Evolutionary conservation across 345 rosid species (phyloP).

Genomic region (Pistacia atlantica): DNA sequence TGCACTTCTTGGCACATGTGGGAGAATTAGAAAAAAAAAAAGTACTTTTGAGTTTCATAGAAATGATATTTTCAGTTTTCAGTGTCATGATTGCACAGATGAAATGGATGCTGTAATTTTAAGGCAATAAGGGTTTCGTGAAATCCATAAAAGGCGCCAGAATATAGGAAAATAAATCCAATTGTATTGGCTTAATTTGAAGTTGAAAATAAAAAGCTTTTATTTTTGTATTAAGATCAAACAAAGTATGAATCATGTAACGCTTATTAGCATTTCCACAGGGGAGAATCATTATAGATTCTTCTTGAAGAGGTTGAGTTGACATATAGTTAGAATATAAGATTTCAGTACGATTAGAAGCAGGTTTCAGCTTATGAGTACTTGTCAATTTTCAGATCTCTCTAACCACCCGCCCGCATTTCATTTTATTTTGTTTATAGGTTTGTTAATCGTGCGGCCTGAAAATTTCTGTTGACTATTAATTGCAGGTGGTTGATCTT

Average conservation of each 20-base stretch:
- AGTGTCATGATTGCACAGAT: background rate
- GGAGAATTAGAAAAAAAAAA: background rate
- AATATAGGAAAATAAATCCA: background rate
- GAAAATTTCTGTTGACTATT: background rate
- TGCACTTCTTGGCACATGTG: background rate
- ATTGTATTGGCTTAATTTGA: background rate
- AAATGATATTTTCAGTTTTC: background rate
- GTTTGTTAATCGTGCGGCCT: background rate
- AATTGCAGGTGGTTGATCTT: slow-evolving; percentile 10
- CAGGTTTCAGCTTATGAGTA: background rate
- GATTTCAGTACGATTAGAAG: background rate
- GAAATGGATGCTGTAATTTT: background rate
- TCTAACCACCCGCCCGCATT: background rate
- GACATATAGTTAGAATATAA: background rate
- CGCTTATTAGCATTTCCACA: background rate
- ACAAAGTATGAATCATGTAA: background rate
- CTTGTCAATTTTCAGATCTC: background rate
- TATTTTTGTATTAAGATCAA: background rate
- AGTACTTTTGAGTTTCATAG: background rate
- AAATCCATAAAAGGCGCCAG: background rate
- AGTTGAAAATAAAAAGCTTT: too few species aligned
- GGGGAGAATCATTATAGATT: too few species aligned
- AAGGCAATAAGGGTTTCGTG: background rate
- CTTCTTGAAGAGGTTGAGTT: background rate
- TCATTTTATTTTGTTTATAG: background rate